Conservation (phyloP, 495 filamentous ascomycete genomes). For the Daldinia concentrica region DNA sequence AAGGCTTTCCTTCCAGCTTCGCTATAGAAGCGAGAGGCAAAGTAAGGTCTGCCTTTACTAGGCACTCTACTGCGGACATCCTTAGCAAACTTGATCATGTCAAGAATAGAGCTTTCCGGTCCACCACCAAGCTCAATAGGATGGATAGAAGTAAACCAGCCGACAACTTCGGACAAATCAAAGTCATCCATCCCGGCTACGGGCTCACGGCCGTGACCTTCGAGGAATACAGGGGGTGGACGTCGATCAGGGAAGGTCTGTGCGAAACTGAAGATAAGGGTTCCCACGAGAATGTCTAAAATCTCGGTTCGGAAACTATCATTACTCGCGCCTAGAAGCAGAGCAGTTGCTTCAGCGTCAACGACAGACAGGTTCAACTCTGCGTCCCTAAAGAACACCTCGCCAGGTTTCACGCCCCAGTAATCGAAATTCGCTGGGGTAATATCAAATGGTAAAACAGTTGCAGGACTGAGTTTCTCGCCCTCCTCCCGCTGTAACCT, state of each 20-base stretch:
- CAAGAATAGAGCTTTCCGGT: neutral
- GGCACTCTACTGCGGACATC: neutral
- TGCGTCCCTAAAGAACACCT: neutral
- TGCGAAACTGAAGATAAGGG: neutral
- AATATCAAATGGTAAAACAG: neutral
- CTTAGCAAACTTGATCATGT: neutral
- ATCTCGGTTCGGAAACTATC: neutral
- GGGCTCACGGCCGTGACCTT: neutral
- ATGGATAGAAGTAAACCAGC: neutral
- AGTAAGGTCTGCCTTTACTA: neutral
- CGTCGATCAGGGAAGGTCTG: neutral
- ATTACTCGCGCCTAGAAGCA: neutral
- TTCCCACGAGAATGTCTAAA: neutral
- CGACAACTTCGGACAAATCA: neutral
- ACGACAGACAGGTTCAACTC: neutral
- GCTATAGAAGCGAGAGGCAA: neutral
- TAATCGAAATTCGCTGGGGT: neutral
- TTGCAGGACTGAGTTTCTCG: neutral
- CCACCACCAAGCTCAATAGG: neutral
- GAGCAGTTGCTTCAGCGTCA: neutral
- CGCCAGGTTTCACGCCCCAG: neutral
- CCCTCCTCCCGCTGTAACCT: neutral
- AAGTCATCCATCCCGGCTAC: neutral
- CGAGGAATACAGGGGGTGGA: neutral
- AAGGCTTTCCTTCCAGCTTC: neutral